Evolutionary conservation across 345 rosid genomes (phyloP).

Genomic region (Clausena lansium): DNA sequence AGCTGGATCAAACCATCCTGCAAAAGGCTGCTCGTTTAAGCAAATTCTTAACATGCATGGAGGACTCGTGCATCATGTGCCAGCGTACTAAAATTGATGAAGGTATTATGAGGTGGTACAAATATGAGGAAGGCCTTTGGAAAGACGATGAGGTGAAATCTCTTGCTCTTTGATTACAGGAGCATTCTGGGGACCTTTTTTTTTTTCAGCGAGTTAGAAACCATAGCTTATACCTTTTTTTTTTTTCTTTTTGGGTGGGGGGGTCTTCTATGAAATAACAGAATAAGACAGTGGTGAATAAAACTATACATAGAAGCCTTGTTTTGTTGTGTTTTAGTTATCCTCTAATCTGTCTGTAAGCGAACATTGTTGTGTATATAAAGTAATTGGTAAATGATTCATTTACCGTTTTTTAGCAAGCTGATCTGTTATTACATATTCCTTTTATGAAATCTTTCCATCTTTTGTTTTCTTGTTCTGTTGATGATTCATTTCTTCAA

Average conservation of each 20-base stretch:
- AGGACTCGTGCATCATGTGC: constrained; percentile 65
- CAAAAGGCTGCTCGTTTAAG: constrained; percentile 54
- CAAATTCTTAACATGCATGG: constrained; percentile 61
- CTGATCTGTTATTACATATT: neutral
- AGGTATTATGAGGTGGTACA: constrained; percentile 88
- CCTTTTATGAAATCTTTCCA: neutral
- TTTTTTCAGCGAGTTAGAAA: neutral
- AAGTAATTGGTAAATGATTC: neutral
- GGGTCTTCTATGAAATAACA: neutral
- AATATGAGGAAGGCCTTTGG: constrained; percentile 81
- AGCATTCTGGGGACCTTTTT: neutral
- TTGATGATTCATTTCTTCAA: neutral
- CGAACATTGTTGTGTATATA: neutral
- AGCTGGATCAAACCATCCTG: constrained; percentile 47
- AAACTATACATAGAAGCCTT: neutral
- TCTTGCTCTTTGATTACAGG: constrained; percentile 44
- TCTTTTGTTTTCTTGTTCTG: neutral
- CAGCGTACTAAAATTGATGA: constrained; percentile 61
- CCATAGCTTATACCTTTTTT: neutral
- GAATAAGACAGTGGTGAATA: neutral
- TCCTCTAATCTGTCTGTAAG: neutral
- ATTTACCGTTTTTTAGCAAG: neutral
- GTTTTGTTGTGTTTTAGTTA: neutral
- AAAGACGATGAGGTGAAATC: constrained; percentile 65
- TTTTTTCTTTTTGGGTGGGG: too few relatives aligned